These are phyloP conservation scores for Diutina siamensis DNA, from an alignment of 1,139 yeast species.

Conservation along the genomic window DNA sequence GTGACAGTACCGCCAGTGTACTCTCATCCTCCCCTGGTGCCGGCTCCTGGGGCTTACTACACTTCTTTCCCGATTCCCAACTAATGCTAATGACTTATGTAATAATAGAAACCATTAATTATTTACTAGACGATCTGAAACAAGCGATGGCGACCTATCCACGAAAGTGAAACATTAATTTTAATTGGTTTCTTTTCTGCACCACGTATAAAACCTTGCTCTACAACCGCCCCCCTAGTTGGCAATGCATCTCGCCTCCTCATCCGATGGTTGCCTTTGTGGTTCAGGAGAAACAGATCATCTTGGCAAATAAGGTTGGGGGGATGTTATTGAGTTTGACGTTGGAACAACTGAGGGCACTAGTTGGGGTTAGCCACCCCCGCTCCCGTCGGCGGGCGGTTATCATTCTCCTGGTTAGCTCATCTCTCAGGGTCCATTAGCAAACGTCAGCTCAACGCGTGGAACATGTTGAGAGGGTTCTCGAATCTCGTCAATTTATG, in stretches of 20 bases:
- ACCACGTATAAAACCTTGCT: no score
- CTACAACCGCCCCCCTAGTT: no score
- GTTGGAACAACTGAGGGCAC: no score
- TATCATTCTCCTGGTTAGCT: no score
- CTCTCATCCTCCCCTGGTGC: not conserved
- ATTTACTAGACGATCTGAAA: no score
- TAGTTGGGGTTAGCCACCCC: no score
- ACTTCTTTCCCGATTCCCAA: conserved; percentile 1
- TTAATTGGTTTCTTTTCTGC: no score
- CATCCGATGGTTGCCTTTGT: not conserved
- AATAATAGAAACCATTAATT: not conserved
- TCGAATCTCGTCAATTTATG: not conserved
- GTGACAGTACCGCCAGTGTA: not conserved
- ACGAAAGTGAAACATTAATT: no score
- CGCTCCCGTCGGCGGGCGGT: no score
- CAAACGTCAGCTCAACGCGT: not conserved
- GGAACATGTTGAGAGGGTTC: not conserved
- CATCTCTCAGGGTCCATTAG: no score
- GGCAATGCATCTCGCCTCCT: not conserved
- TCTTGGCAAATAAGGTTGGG: not conserved
- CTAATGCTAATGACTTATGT: conserved; percentile 1
- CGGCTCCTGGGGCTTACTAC: not conserved
- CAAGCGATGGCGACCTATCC: no score
- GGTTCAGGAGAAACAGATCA: not conserved
- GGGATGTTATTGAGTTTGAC: no score